Conservation (phyloP, 2,329 filamentous ascomycete species). For the Botrytis galanthina region DNA sequence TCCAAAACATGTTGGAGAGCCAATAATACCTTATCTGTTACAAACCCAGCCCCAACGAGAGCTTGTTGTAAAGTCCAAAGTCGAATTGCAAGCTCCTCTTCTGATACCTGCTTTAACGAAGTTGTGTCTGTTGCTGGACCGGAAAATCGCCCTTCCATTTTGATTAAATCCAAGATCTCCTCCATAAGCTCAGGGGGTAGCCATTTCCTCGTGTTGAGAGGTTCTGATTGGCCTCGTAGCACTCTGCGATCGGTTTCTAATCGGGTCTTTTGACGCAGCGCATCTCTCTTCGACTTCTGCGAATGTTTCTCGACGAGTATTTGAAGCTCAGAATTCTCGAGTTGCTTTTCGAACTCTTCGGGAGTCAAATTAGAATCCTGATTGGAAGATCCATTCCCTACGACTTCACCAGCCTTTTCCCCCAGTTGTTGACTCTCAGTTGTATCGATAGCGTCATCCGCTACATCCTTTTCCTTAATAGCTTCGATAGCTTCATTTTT, state of each 20-base stretch:
- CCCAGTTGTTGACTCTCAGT: conserved; percentile 18
- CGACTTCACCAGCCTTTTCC: conserved; percentile 18
- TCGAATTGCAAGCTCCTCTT: conserved; percentile 76
- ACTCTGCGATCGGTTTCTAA: conserved; percentile 84
- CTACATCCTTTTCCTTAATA: conserved; percentile 26
- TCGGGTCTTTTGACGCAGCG: conserved; percentile 70
- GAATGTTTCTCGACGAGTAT: conserved; percentile 81
- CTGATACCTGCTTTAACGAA: conserved; percentile 55
- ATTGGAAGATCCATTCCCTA: conserved; percentile 6
- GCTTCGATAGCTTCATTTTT: conserved; percentile 56
- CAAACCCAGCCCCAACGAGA: conserved; percentile 67
- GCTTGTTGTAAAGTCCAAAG: conserved; percentile 82
- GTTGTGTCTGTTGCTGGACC: conserved; percentile 33
- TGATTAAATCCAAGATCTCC: conserved; percentile 70
- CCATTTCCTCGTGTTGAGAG: conserved; percentile 73
- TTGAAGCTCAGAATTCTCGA: conserved; percentile 89
- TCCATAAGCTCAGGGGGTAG: conserved; percentile 76
- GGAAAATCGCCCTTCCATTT: conserved; percentile 60
- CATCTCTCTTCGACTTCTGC: conserved; percentile 75
- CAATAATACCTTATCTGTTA: conserved; percentile 58
- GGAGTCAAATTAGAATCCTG: conserved; percentile 59
- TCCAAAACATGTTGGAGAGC: conserved; percentile 65
- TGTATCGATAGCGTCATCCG: conserved; percentile 25
- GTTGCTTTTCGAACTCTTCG: conserved; percentile 84
- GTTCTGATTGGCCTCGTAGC: conserved; percentile 74